phyloP scores from a whole-genome alignment of 2,329 filamentous ascomycete species.

The Cladosporium sp. region DNA sequence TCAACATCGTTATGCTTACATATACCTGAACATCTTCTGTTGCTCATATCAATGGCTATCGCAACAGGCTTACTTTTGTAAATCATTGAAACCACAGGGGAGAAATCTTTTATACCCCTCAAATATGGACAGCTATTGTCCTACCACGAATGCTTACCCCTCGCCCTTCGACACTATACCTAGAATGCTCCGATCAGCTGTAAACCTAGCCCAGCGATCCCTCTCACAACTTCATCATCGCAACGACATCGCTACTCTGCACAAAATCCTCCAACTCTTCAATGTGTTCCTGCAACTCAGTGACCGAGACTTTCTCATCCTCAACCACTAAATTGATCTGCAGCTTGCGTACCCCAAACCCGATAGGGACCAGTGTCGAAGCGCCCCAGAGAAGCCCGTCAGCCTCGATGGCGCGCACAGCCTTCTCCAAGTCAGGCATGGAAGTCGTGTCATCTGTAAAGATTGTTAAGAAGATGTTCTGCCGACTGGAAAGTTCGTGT shows the following conservation, averaged over 20 bases:
- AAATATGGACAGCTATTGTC: no score
- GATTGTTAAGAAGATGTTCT: not conserved
- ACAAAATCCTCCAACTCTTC: conserved; percentile 87
- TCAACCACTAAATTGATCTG: conserved; percentile 97
- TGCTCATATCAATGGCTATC: no score
- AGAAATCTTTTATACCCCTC: no score
- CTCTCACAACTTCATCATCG: conserved; percentile 92
- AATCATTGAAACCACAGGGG: no score
- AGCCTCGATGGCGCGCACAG: conserved; percentile 79
- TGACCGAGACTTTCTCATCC: conserved; percentile 88
- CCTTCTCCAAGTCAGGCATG: conserved; percentile 73
- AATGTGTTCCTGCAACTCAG: conserved; percentile 84
- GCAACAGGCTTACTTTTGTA: no score
- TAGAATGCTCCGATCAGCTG: no score
- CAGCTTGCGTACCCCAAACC: conserved; percentile 98
- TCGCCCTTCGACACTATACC: no score
- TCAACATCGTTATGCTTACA: no score
- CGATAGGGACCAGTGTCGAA: conserved; percentile 81
- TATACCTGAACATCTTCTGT: no score
- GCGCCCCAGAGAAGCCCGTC: conserved; percentile 96
- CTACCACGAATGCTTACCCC: no score
- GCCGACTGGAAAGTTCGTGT: no score
- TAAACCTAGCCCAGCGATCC: no score
- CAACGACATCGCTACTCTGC: conserved; percentile 85
- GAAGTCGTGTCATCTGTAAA: conserved; percentile 81